A percentile compares a stretch with the other conserved stretches of the same genome.
These are phyloP conservation scores for Luffa aegyptiaca DNA, from an alignment of 306 rosid genomes.

Conservation along the genomic window DNA sequence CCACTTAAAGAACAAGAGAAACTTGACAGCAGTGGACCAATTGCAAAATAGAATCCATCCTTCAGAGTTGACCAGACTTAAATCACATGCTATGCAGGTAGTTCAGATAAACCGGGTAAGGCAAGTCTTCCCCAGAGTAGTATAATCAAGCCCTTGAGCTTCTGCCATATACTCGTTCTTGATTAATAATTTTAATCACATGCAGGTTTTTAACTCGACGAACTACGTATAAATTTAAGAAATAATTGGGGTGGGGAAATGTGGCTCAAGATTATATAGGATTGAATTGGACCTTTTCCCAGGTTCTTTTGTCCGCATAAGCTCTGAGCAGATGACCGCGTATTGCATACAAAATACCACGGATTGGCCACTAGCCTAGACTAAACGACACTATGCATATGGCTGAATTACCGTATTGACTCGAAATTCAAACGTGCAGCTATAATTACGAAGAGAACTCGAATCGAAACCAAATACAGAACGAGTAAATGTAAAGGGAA, in stretches of 20 bases:
- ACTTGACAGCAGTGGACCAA: neutral
- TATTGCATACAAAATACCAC: neutral
- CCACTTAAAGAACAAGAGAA: neutral
- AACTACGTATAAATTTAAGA: neutral
- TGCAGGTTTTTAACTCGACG: neutral
- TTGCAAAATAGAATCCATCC: neutral
- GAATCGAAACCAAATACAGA: neutral
- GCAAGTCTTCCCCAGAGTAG: neutral
- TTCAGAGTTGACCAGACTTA: neutral
- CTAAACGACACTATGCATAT: neutral
- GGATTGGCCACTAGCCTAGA: neutral
- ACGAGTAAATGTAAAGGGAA: neutral
- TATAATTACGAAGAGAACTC: neutral
- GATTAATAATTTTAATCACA: neutral
- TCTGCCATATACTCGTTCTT: neutral
- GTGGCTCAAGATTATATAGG: neutral
- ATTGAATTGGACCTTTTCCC: neutral
- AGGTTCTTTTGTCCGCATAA: neutral
- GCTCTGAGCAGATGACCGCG: neutral
- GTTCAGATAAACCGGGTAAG: neutral
- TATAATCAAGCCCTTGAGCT: neutral
- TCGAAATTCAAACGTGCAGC: neutral
- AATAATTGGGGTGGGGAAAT: neutral
- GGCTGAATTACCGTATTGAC: neutral
- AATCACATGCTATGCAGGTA: neutral